phyloP scores from a whole-genome alignment of 2,329 filamentous ascomycete genomes.

The Cladosporium phlei region DNA sequence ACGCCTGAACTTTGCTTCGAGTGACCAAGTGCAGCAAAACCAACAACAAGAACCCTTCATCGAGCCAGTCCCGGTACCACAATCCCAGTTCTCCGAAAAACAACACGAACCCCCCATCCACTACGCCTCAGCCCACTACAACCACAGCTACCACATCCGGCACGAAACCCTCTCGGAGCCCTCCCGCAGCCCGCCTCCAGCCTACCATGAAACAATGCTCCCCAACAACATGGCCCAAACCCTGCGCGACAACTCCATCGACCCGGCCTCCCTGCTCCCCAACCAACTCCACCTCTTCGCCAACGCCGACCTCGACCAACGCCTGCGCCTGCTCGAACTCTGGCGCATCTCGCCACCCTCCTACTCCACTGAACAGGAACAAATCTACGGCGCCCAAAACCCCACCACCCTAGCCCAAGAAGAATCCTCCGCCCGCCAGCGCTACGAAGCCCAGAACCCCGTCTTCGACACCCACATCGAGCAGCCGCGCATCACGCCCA shows the following conservation, averaged over 20 bases:
- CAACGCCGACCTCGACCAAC: constrained; percentile 67
- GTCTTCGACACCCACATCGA: constrained; percentile 21
- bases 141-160: constrained; percentile 61
- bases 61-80: constrained; percentile 1
- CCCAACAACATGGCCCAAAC: constrained; percentile 37
- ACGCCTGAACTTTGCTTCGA: constrained; percentile 53
- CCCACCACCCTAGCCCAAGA: constrained; percentile 52
- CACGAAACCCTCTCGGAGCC: constrained; percentile 36
- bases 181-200: constrained; percentile 28
- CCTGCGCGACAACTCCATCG: constrained; percentile 62
- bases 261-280: constrained; percentile 63
- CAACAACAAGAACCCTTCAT: constrained; percentile 2
- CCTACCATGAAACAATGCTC: constrained; percentile 27
- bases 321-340: constrained; percentile 70
- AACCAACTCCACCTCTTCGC: constrained; percentile 76
- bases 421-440: constrained; percentile 51
- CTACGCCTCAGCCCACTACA: constrained; percentile 81
- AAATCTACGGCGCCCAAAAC: constrained; percentile 19
- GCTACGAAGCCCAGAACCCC: constrained; percentile 46
- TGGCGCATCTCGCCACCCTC: constrained; percentile 77
- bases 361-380: constrained; percentile 39
- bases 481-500: constrained; percentile 24
- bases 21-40: background rate
- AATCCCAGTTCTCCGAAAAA: constrained; percentile 3
- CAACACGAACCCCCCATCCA: constrained; percentile 47